Base-by-base conservation (phyloP, 2,329 filamentous ascomycete genomes). In the Tolypocladium album region DNA sequence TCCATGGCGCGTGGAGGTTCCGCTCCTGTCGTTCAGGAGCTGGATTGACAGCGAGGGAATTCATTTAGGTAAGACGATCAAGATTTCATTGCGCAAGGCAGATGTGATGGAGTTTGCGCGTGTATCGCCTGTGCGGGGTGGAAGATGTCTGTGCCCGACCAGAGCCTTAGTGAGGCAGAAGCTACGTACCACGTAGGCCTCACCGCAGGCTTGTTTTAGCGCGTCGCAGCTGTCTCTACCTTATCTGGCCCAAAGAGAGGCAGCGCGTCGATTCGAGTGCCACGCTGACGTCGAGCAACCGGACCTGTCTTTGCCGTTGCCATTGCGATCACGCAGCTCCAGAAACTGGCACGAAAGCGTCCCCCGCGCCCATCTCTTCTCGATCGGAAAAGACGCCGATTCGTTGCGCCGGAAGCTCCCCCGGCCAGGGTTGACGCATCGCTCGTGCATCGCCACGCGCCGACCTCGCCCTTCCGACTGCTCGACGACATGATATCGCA, bases 401-500 rank as follows among this genome's bases (percentile, higher is more conserved):
- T 7, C 4, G 1, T 12, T 34, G 39, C 39, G 17, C 24, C 50
- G 31, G 13, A 20, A 22, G 17, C 31, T n/a, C 31, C 50, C 17
- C 34, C 12, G 27, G 27, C 27, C 27, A 7, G 9, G 50, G 50
- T 2, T 53, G 50, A 53, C 50, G 50, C 9, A n/a, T n/a, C 47
- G 24, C 47, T 20, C 56, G 55, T 34, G 39, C 36, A 17, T 43
- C 47, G 24, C 36, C 40, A 53, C 52, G 17, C 40, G 47, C 45
- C 34, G n/a, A 7, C 45, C 7, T 34, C 22, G 27, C 36, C 55
- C 56, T 38, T 39, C 42, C 50, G 39, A 39, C 56, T n/a, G 9
- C 27, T 53, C 50, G 62, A 61, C 67, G 67, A 67, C 61, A 69
- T 72, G 68, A 66, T 63, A 67, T 60, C 66, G 60, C 65, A 50